These are phyloP conservation scores for Kodamaea restingae DNA, from an alignment of 805 yeast genomes.

Conservation along the genomic window DNA sequence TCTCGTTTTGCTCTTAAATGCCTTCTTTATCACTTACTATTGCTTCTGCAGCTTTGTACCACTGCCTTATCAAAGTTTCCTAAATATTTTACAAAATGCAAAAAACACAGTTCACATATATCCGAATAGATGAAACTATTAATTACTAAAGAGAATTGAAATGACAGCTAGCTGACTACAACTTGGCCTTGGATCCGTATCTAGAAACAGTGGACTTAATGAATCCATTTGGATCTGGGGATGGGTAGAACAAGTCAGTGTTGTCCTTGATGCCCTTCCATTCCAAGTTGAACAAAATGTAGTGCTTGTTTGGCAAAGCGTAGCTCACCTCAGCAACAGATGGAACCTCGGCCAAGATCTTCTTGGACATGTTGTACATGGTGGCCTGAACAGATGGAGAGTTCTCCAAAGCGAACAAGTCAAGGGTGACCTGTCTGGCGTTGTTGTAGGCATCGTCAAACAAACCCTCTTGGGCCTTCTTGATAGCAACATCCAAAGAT, in stretches of 20 bases:
- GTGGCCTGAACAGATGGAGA: slow-evolving; percentile 96
- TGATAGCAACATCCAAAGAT: slow-evolving; percentile 45
- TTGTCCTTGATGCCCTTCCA: slow-evolving; percentile 85
- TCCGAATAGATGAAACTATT: too few relatives aligned
- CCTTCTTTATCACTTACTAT: too few relatives aligned
- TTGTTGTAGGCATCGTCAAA: slow-evolving; percentile 62
- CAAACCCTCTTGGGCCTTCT: slow-evolving; percentile 53
- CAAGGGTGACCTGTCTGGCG: slow-evolving; percentile 68
- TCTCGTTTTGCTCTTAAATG: too few relatives aligned
- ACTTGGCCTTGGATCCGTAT: slow-evolving; percentile 35
- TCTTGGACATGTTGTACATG: slow-evolving; percentile 86
- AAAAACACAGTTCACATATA: too few relatives aligned
- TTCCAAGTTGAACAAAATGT: slow-evolving; percentile 69
- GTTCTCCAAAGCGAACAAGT: slow-evolving; percentile 76
- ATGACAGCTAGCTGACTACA: slow-evolving; percentile 35
- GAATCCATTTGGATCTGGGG: slow-evolving; percentile 89
- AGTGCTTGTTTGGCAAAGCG: slow-evolving; percentile 88
- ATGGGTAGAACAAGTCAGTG: slow-evolving; percentile 82
- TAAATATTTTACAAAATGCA: too few relatives aligned
- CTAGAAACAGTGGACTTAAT: slow-evolving; percentile 86
- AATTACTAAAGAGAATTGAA: background rate
- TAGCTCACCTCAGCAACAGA: slow-evolving; percentile 64
- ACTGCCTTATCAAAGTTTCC: too few relatives aligned
- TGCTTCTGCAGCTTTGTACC: too few relatives aligned
- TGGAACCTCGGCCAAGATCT: slow-evolving; percentile 57